Conservation (phyloP, 2,329 filamentous ascomycete genomes). For the Colletotrichum musae region DNA sequence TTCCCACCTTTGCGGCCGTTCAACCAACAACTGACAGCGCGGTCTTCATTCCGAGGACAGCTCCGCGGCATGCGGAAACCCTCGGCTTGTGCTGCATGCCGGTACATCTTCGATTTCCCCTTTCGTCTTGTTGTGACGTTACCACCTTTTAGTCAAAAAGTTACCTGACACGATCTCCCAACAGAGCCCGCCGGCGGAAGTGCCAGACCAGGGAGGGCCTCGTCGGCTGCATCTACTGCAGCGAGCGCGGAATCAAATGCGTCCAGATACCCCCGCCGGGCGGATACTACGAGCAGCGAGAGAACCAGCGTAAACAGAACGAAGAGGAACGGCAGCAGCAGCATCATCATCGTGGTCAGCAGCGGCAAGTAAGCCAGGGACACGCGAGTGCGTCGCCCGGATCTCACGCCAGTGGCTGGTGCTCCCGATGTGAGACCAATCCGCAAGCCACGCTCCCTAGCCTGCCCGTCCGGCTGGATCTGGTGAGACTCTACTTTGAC, state of each 20-base stretch:
- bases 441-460: conserved; percentile 38
- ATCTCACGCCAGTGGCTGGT: conserved; percentile 24
- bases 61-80: conserved; percentile 41
- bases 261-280: conserved; percentile 52
- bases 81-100: conserved; percentile 42
- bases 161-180: conserved; percentile 30
- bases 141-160: background rate
- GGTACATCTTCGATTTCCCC: conserved; percentile 34
- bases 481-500: conserved; percentile 51
- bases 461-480: conserved; percentile 43
- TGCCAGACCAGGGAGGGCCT: conserved; percentile 43
- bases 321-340: conserved; percentile 9
- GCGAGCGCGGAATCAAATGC: conserved; percentile 62
- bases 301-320: conserved; percentile 32
- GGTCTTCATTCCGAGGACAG: conserved; percentile 30
- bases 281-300: conserved; percentile 41
- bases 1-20: background rate
- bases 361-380: conserved; percentile 4
- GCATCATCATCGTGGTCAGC: background rate
- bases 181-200: conserved; percentile 40
- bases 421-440: conserved; percentile 29
- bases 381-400: conserved; percentile 22
- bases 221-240: conserved; percentile 68
- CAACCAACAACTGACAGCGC: conserved; percentile 1
- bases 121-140: conserved; percentile 4